Evolutionary conservation across 371 early-diverging fungal species (phyloP).

Genomic region (Mucor circinelloides): DNA sequence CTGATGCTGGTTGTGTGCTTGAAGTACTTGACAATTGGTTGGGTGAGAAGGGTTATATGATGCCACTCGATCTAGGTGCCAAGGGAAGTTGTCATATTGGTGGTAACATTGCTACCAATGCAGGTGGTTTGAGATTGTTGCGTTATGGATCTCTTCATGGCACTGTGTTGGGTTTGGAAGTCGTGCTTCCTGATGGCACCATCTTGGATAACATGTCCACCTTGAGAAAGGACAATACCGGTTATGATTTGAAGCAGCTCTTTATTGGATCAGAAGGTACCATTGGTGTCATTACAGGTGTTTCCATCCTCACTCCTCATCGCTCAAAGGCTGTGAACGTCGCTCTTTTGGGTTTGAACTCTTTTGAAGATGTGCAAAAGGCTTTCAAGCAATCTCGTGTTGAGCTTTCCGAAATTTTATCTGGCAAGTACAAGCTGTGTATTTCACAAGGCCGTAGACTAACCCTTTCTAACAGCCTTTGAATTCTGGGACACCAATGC

Average conservation of each 20-base stretch:
- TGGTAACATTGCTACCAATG: slow-evolving; percentile 98
- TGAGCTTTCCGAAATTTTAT: slow-evolving; percentile 91
- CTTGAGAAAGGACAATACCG: slow-evolving; percentile 86
- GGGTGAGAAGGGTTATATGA: slow-evolving; percentile 84
- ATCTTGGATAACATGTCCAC: slow-evolving; percentile 80
- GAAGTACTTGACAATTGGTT: slow-evolving; percentile 88
- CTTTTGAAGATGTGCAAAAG: slow-evolving; percentile 78
- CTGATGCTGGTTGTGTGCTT: slow-evolving; percentile 92
- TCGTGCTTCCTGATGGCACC: slow-evolving; percentile 84
- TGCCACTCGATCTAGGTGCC: slow-evolving; percentile 97
- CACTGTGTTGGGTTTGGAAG: slow-evolving; percentile 89
- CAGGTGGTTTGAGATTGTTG: slow-evolving; percentile 92
- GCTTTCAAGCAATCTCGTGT: slow-evolving; percentile 77
- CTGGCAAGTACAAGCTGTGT: slow-evolving; percentile 47
- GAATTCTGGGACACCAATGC: slow-evolving; percentile 92
- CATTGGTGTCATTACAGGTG: slow-evolving; percentile 87
- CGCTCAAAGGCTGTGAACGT: slow-evolving; percentile 68
- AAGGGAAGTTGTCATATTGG: slow-evolving; percentile 93
- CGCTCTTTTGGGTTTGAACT: slow-evolving; percentile 78
- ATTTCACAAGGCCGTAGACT: neutral
- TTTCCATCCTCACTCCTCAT: slow-evolving; percentile 63
- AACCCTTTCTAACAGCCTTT: slow-evolving; percentile 61
- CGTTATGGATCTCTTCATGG: slow-evolving; percentile 96
- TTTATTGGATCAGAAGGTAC: slow-evolving; percentile 97
- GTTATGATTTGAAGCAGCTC: slow-evolving; percentile 92